Evolutionary conservation across 140 eudicot genomes (phyloP), one percentile per base, ranked within the genome.

Genomic region (Oenanthe javanica): DNA sequence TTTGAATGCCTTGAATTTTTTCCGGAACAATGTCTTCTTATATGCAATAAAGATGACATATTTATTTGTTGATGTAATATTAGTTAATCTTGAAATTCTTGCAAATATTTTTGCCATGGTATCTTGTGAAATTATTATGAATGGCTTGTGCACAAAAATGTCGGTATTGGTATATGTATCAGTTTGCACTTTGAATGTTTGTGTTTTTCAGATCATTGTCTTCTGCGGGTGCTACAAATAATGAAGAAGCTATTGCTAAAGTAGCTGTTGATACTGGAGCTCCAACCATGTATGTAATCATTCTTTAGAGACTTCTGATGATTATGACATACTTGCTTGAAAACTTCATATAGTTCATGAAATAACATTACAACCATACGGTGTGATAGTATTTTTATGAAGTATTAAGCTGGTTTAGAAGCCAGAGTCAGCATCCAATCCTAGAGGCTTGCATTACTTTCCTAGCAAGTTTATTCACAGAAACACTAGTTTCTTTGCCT

Each of bases 201-300:
- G 38, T 76, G 38, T 67, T 46, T 74, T 77, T 9, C 82, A 91
- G 95, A 77, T 77, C 81, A 77, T 83, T 87, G 82, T 85, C 86
- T 52, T 83, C 85, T 75, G 82, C 86, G 48, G 84, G 84, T 25
- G 90, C 92, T 79, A 82, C 91, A 77, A 85, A 88, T 81, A 90
- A 91, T 57, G 98, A 93, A 87, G 97, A 91, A 67, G 93, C 96
- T 78, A 75, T 91, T 80, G 95, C 97, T 52, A 84, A 61, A 82
- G 89, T 87, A 49, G 93, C 97, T 84, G 93, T 89, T 47, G 87
- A 91, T 75, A 88, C 55, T 70, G 97, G 95, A 81, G 93, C 90
- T 72, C 94, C 97, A 77, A 91, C 98, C 75, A 89, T 93, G 97
- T 93, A 83, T 5, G 79, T 48, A n/a, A 21, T 52, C 51, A 7